Base-by-base conservation (phyloP, 148 eudicot genomes). In the Amaranthus cruentus region DNA sequence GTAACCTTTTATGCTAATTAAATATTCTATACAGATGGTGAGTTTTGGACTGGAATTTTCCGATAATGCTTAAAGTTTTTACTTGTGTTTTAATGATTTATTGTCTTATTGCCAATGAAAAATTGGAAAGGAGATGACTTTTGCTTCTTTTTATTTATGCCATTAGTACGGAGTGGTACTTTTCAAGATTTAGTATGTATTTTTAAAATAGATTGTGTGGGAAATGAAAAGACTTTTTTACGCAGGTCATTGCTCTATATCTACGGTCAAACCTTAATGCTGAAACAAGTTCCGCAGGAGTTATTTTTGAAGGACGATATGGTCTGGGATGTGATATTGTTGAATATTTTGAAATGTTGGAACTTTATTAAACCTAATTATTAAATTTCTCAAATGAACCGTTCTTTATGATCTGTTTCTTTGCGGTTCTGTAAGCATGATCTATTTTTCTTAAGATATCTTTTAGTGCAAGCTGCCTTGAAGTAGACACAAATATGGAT, bases 171-270 rank as follows among this genome's bases (percentile, higher is more conserved):
- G 42, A 66, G 53, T 65, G 76, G 43, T 64, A 54, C 48, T 43
- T 73, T 12, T 47, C 4, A 18, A 53, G 21, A 10, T 63, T 38
- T 47, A 54, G 63, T 65, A 7, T 55, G 60, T 15, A 46, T 58
- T 42, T 10, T 75, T 38, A 58, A 15, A 76, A 7, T 12, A 63
- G 66, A 73, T 62, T 53, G 49, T 64, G 70, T 78, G 64, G 78
- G 73, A 80, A 66, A 38, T 62, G 47, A 56, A 28, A 54, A 61
- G 38, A 2, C 46, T 72, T 18, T 66, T 76, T 77, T 69, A 18
- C 86, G 83, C 89, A 93, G 98, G 98, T 93, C 75, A 83, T 93
- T 77, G 85, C 94, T 83, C 82, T 93, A 51, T 87, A 80, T 59
- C 76, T 93, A 48, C 88, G 96, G 71, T 89, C 98, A 71, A 86